Evolutionary conservation across 331 rosid genomes (phyloP), one percentile per base, ranked within the genome.

Genomic region (Ulmus americana): DNA sequence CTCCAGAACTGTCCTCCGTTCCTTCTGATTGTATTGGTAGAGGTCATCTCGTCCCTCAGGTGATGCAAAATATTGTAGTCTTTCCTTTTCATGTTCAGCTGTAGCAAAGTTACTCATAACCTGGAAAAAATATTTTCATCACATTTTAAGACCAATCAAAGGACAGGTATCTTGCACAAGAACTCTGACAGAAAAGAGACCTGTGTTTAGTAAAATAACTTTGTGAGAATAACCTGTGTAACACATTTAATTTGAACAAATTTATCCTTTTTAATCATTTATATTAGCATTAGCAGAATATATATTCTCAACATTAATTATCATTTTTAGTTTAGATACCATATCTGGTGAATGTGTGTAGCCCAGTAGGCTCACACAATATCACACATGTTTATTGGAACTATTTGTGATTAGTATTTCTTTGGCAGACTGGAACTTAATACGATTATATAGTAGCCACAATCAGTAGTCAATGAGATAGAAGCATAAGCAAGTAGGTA

Each of bases 1-100:
- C 97, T 89, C 98, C 59, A 92, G 92, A 69, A 92, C 90, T 65
- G 84, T 89, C 84, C 97, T 83, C 73, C 85, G 80, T 79, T 92
- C 97, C 79, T 81, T 92, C 87, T 86, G 95, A 75, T 92, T 92
- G 86, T 92, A 92, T 74, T 89, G 86, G 77, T 89, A 92, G 13
- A 92, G 78, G 81, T 92, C 98, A 47, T 92, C 98, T 74, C 98
- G 87, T 83, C 98, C 95, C 82, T 87, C 98, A 47, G 98, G 82
- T 13, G 97, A 89, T 58, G 82, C 76, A 85, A 94, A 94, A 82
- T 94, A 90, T 55, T 81, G 59, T 55, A 94, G 95, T 69, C 84
- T 86, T 74, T 94, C 97, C 76, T 78, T 85, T 76, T 94, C 98
- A 73, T 87, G 98, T 65, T 85, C 78, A 16, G 90, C 90, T 47